phyloP scores from a whole-genome alignment of 805 yeast species.

The Hemisphaericaspora nanyangensis region DNA sequence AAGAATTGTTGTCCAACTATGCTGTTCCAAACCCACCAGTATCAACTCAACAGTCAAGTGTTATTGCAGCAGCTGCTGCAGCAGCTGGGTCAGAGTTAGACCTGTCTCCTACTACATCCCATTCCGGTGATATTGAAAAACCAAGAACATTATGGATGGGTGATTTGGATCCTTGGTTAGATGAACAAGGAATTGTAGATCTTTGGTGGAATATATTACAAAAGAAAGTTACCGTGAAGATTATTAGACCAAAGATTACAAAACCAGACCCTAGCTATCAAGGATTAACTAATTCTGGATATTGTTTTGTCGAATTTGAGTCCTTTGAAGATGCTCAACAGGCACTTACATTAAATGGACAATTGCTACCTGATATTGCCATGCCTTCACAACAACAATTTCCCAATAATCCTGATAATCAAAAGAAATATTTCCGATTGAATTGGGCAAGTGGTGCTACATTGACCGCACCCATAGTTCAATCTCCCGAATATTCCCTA shows the following conservation, averaged over 20 bases:
- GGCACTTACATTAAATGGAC: slow-evolving; percentile 65
- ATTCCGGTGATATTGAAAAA: slow-evolving; percentile 22
- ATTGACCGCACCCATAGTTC: slow-evolving; percentile 59
- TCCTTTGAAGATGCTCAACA: slow-evolving; percentile 64
- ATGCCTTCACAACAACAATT: slow-evolving; percentile 40
- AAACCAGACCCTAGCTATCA: slow-evolving; percentile 20
- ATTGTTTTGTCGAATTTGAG: slow-evolving; percentile 76
- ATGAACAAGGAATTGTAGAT: slow-evolving; percentile 51
- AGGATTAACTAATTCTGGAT: slow-evolving; percentile 47
- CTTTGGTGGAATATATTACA: slow-evolving; percentile 58
- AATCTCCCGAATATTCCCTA: slow-evolving; percentile 70
- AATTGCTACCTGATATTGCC: slow-evolving; percentile 55
- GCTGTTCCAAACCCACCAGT: slow-evolving; percentile 41
- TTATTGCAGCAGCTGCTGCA: slow-evolving; percentile 17
- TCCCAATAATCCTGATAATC: slow-evolving; percentile 42
- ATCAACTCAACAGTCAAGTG: slow-evolving; percentile 33
- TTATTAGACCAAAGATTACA: slow-evolving; percentile 47
- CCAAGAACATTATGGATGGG: slow-evolving; percentile 89
- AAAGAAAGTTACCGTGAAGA: slow-evolving; percentile 59
- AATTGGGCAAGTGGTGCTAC: slow-evolving; percentile 89
- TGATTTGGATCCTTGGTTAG: slow-evolving; percentile 76
- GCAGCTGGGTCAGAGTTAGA: neutral
- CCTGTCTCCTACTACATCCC: neutral
- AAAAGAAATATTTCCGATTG: slow-evolving; percentile 62
- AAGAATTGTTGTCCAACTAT: slow-evolving; percentile 35